phyloP scores from a whole-genome alignment of 495 filamentous ascomycete genomes.

The Amniculicola lignicola region DNA sequence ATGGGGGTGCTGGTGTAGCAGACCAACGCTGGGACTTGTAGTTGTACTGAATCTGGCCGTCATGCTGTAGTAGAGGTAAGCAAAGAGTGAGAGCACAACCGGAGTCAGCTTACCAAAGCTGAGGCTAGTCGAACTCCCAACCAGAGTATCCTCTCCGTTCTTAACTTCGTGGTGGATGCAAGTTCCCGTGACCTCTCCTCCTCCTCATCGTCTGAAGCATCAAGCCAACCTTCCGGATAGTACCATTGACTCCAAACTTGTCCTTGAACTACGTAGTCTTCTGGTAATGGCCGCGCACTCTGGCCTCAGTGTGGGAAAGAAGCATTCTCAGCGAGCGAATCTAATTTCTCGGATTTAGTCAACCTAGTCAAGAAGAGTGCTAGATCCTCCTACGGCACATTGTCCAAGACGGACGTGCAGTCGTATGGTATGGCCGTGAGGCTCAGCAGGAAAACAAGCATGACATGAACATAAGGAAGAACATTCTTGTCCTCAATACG shows the following conservation, averaged over 20 bases:
- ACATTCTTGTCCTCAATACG: constrained; percentile 59
- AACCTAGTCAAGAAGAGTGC: constrained; percentile 62
- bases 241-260: constrained; percentile 66
- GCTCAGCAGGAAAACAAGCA: constrained; percentile 61
- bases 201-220: constrained; percentile 60
- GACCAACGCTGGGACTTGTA: not conserved
- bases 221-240: constrained; percentile 67
- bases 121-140: constrained; percentile 36
- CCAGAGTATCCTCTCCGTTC: constrained; percentile 65
- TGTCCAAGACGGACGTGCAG: constrained; percentile 39
- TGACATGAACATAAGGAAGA: constrained; percentile 62
- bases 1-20: not conserved
- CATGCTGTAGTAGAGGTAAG: not conserved
- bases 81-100: not conserved
- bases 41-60: not conserved
- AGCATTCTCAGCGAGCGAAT: not conserved
- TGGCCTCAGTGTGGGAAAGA: not conserved
- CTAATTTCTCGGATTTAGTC: constrained; percentile 33
- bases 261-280: constrained; percentile 76
- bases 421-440: constrained; percentile 48
- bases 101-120: not conserved
- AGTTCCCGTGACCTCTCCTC: constrained; percentile 72
- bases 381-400: constrained; percentile 63
- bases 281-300: constrained; percentile 58
- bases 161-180: constrained; percentile 53